phyloP scores from a whole-genome alignment of 768 basidiomycete genomes.

The Clitopilus passeckerianus region DNA sequence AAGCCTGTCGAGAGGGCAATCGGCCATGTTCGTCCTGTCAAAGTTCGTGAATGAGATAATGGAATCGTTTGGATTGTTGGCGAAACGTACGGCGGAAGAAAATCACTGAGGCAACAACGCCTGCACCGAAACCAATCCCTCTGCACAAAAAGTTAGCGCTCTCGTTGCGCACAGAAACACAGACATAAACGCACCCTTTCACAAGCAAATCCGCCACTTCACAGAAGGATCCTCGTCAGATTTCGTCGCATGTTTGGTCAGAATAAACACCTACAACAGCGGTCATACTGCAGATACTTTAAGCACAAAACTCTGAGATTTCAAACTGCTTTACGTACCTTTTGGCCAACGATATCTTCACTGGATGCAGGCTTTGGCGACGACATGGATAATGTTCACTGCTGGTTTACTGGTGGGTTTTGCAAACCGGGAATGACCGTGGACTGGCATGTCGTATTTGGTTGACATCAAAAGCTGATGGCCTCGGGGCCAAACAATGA shows the following conservation, averaged over 20 bases:
- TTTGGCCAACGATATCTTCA: conserved; percentile 87
- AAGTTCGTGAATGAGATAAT: neutral
- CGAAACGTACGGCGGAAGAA: conserved; percentile 80
- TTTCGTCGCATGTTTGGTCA: neutral
- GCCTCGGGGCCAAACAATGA: neutral
- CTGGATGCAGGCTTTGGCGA: conserved; percentile 70
- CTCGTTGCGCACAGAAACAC: neutral
- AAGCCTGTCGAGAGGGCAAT: conserved; percentile 84
- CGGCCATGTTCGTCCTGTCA: conserved; percentile 86
- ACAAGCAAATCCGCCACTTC: conserved; percentile 78
- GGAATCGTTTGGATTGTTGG: conserved; percentile 3
- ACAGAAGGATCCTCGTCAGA: conserved; percentile 5
- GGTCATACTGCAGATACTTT: conserved; percentile 61
- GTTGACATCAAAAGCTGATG: neutral
- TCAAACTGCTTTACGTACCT: conserved; percentile 45
- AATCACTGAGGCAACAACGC: conserved; percentile 85
- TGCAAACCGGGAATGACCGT: conserved; percentile 28
- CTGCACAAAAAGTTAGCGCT: conserved; percentile 31
- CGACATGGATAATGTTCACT: conserved; percentile 29
- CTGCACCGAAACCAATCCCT: conserved; percentile 84
- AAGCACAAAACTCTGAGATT: conserved; percentile 6
- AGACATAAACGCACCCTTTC: conserved; percentile 59
- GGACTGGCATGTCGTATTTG: neutral
- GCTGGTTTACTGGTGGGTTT: conserved; percentile 4
- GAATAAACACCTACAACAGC: conserved; percentile 59